Conservation (phyloP, 306 rosid species). For the Quillaja saponaria region DNA sequence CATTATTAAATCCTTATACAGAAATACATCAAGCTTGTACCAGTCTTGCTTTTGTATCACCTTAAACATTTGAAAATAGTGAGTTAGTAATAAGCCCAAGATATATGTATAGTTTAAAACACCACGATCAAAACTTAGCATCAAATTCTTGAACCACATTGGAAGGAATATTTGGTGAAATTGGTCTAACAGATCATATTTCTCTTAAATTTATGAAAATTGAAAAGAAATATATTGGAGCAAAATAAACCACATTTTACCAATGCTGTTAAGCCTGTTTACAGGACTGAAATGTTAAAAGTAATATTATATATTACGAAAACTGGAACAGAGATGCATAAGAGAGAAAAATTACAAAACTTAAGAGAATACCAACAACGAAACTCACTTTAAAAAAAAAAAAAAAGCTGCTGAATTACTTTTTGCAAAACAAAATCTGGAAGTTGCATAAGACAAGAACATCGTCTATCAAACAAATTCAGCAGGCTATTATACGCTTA, state of each 20-base stretch:
- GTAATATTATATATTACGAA: not conserved
- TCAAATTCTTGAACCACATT: not conserved
- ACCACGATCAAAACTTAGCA: conserved; percentile 8
- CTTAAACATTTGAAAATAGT: conserved; percentile 58
- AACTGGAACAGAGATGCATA: not conserved
- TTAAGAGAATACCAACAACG: not conserved
- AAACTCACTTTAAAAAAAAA: not conserved
- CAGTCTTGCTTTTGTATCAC: conserved; percentile 83
- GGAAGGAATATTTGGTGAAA: not conserved
- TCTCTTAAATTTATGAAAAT: not conserved
- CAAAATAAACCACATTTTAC: not conserved
- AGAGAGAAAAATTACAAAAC: not conserved
- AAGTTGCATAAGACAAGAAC: not conserved
- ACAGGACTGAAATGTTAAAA: not conserved
- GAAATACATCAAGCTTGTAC: conserved; percentile 70
- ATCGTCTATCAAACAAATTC: not conserved
- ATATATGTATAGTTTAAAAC: conserved; percentile 11
- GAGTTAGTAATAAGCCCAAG: conserved; percentile 33
- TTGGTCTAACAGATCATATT: not conserved
- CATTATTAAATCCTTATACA: conserved; percentile 83
- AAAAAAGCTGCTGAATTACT: not conserved
- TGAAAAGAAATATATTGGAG: not conserved
- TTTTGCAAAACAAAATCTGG: not conserved
- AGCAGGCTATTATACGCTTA: not conserved
- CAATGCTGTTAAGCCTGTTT: not conserved